These are phyloP conservation scores for Venturia pyrina DNA, from an alignment of 2,329 filamentous ascomycete genomes.

Conservation along the genomic window DNA sequence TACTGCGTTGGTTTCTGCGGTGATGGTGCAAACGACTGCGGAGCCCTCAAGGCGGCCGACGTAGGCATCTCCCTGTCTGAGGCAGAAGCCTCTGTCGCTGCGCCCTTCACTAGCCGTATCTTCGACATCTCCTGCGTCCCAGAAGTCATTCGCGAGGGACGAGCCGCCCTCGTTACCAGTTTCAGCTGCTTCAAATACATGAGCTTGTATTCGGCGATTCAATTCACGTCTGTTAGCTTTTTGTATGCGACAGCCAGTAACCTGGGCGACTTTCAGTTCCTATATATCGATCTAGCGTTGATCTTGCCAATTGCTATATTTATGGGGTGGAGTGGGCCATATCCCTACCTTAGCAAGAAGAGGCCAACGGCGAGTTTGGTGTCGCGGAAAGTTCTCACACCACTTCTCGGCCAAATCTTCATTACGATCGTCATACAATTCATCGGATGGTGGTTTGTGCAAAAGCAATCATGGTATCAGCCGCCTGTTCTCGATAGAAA, in stretches of 20 bases:
- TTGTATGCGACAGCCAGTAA: conserved; percentile 91
- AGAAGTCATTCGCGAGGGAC: conserved; percentile 83
- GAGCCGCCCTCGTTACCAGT: conserved; percentile 91
- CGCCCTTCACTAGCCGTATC: conserved; percentile 87
- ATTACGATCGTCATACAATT: conserved; percentile 73
- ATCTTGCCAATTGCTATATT: conserved; percentile 72
- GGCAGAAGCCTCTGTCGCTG: conserved; percentile 95
- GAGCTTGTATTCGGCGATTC: conserved; percentile 97
- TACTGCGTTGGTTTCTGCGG: conserved; percentile 96
- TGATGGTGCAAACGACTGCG: conserved; percentile 95
- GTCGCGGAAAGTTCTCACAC: conserved; percentile 81
- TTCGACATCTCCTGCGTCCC: conserved; percentile 97
- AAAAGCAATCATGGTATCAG: conserved; percentile 68
- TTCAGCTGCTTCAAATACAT: conserved; percentile 99
- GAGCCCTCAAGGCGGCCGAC: conserved; percentile 91
- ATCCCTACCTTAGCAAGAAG: conserved; percentile 66
- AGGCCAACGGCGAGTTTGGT: conserved; percentile 87
- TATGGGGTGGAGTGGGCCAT: conserved; percentile 93
- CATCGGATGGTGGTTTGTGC: conserved; percentile 62
- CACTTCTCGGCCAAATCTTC: conserved; percentile 77
- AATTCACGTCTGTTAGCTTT: conserved; percentile 95
- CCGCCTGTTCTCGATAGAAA: conserved; percentile 68
- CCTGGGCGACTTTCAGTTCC: conserved; percentile 92
- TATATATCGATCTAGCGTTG: conserved; percentile 87
- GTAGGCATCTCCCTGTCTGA: conserved; percentile 96